Evolutionary conservation across 1,284 basidiomycete species (phyloP).

Genomic region (Ganoderma meredithae): DNA sequence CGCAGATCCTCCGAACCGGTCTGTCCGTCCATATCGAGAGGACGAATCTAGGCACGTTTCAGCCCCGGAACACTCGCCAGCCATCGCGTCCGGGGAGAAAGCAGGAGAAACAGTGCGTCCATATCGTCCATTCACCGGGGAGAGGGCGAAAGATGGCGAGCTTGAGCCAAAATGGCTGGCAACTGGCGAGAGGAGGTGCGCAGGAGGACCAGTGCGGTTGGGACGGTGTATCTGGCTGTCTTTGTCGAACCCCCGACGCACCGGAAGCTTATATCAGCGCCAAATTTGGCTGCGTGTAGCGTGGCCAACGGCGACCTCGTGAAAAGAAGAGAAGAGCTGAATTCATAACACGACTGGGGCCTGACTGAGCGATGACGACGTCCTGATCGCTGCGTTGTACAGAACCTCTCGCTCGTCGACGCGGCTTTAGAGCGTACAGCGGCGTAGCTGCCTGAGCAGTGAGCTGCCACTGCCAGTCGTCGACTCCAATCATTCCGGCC

Average conservation of each 20-base stretch:
- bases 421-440: neutral
- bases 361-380: slow-evolving; percentile 28
- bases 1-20: slow-evolving; percentile 28
- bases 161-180: neutral
- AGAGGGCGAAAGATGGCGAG: neutral
- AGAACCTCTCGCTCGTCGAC: slow-evolving; percentile 1
- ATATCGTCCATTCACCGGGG: neutral
- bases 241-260: slow-evolving; percentile 11
- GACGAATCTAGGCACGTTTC: slow-evolving; percentile 21
- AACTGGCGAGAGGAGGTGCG: neutral
- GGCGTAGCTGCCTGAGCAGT: neutral
- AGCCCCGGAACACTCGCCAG: neutral
- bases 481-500: slow-evolving; percentile 21
- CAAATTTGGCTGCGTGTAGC: slow-evolving; percentile 8
- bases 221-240: slow-evolving; percentile 1
- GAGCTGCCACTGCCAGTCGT: slow-evolving; percentile 18
- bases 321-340: slow-evolving; percentile 14
- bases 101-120: neutral
- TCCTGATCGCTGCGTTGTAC: slow-evolving; percentile 17
- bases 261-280: slow-evolving; percentile 23
- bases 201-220: neutral
- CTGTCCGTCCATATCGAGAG: slow-evolving; percentile 15
- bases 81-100: neutral
- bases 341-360: neutral
- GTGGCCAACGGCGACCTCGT: slow-evolving; percentile 10